These are phyloP conservation scores for Paragyromitra xinjiangensis DNA, from an alignment of 495 filamentous ascomycete species.

Conservation along the genomic window DNA sequence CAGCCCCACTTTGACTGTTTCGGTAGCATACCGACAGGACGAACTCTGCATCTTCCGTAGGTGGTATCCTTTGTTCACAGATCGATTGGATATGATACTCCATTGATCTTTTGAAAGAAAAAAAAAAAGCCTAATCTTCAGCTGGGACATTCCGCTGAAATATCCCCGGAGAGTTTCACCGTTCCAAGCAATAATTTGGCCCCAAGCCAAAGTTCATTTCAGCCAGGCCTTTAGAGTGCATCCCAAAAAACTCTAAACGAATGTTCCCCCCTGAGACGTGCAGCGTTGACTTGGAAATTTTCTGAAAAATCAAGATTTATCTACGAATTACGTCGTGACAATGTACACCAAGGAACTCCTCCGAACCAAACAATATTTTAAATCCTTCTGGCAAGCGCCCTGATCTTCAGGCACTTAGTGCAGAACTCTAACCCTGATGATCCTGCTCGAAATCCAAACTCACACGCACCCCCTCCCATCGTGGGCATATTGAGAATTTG, in stretches of 20 bases:
- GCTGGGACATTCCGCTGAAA: constrained; percentile 4
- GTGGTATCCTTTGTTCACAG: constrained; percentile 5
- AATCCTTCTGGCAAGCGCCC: constrained; percentile 32
- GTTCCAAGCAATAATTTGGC: not conserved
- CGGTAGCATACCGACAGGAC: constrained; percentile 41
- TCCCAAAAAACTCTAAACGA: not conserved
- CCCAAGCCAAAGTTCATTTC: not conserved
- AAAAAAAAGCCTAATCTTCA: not conserved
- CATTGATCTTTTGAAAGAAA: constrained; percentile 14
- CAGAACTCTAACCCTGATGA: constrained; percentile 15
- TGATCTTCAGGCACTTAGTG: constrained; percentile 39
- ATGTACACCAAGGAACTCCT: constrained; percentile 22
- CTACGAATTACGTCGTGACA: constrained; percentile 22
- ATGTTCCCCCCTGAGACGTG: not conserved
- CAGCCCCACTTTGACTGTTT: constrained; percentile 41
- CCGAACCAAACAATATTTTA: constrained; percentile 10
- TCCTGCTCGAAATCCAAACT: constrained; percentile 12
- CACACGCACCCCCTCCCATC: constrained; percentile 7
- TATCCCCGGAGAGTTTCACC: constrained; percentile 8
- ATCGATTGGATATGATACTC: constrained; percentile 40
- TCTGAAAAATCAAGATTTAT: not conserved
- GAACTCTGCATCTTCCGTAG: not conserved
- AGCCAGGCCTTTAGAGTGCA: not conserved
- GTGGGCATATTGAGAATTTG: constrained; percentile 8
- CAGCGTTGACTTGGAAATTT: not conserved